Evolutionary conservation across 2,329 filamentous ascomycete species (phyloP).

Genomic region (Aspergillus sp.): DNA sequence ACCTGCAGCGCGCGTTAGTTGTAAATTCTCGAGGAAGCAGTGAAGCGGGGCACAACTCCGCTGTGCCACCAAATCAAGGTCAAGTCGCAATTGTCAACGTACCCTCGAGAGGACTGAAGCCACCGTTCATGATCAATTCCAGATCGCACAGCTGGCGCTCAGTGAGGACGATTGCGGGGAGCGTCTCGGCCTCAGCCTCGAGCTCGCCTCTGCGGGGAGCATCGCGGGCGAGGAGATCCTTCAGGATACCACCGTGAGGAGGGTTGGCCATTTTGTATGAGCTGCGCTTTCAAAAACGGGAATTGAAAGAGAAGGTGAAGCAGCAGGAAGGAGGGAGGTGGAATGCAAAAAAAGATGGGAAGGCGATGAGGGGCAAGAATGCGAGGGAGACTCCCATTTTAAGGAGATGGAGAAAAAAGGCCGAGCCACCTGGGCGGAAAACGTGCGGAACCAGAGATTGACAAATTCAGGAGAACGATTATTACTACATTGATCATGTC

Average conservation of each 20-base stretch:
- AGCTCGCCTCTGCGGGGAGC: slow-evolving; percentile 80
- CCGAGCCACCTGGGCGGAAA: slow-evolving; percentile 4
- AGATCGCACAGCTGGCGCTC: slow-evolving; percentile 98
- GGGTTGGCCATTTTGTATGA: slow-evolving; percentile 52
- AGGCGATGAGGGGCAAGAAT: neutral
- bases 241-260: slow-evolving; percentile 90
- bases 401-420: slow-evolving; percentile 19
- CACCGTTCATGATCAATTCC: slow-evolving; percentile 94
- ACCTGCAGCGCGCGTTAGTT: slow-evolving; percentile 56
- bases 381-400: slow-evolving; percentile 3
- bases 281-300: slow-evolving; percentile 6
- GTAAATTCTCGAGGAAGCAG: slow-evolving; percentile 9
- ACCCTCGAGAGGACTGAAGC: slow-evolving; percentile 98
- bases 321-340: slow-evolving; percentile 4
- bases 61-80: neutral
- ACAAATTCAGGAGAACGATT: slow-evolving; percentile 14
- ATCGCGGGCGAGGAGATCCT: slow-evolving; percentile 96
- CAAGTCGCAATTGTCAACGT: slow-evolving; percentile 40
- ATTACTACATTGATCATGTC: neutral
- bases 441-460: slow-evolving; percentile 15
- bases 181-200: slow-evolving; percentile 78
- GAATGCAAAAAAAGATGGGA: neutral
- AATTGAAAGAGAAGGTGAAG: slow-evolving; percentile 13
- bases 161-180: slow-evolving; percentile 81
- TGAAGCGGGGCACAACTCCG: neutral